Evolutionary conservation across 306 rosid species (phyloP).

Genomic region (Rosa lucieae): DNA sequence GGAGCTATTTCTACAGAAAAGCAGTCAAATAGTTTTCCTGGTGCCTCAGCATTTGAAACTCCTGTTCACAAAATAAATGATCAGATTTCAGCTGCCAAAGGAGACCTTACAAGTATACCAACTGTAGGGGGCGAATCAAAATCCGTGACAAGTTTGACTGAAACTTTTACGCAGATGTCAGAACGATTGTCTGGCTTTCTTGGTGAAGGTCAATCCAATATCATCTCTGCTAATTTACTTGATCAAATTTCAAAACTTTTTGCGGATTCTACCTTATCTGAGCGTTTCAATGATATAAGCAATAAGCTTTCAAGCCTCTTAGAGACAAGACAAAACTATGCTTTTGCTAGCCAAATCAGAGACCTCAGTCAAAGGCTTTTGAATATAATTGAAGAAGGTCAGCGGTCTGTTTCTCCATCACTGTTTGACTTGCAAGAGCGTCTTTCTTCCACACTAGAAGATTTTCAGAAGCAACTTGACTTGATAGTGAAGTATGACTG

Average conservation of each 20-base stretch:
- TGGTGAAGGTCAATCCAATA: constrained; percentile 74
- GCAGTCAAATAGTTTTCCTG: constrained; percentile 40
- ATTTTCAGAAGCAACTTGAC: constrained; percentile 95
- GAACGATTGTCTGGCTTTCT: constrained; percentile 90
- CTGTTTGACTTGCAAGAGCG: constrained; percentile 84
- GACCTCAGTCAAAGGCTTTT: constrained; percentile 90
- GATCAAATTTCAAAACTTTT: constrained; percentile 85
- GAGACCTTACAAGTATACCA: constrained; percentile 40
- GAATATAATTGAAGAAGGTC: constrained; percentile 80
- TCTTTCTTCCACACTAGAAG: constrained; percentile 75
- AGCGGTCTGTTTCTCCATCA: constrained; percentile 86
- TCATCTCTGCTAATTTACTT: constrained; percentile 69
- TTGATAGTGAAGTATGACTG: constrained; percentile 93
- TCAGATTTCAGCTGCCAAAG: constrained; percentile 31
- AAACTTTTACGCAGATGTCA: constrained; percentile 66
- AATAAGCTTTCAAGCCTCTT: constrained; percentile 60
- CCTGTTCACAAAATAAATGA: constrained; percentile 40
- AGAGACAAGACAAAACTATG: constrained; percentile 71
- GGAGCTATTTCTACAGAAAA: constrained; percentile 43
- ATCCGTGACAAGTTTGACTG: constrained; percentile 60
- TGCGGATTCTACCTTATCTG: constrained; percentile 70
- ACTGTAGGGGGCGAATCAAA: constrained; percentile 82
- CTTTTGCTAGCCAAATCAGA: constrained; percentile 63
- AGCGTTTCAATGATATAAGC: constrained; percentile 70
- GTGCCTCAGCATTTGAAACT: constrained; percentile 39